A percentile compares a stretch with the other conserved stretches of the same genome.
Evolutionary conservation across 2,329 filamentous ascomycete species (phyloP).

Genomic region (Colletotrichum lentis): DNA sequence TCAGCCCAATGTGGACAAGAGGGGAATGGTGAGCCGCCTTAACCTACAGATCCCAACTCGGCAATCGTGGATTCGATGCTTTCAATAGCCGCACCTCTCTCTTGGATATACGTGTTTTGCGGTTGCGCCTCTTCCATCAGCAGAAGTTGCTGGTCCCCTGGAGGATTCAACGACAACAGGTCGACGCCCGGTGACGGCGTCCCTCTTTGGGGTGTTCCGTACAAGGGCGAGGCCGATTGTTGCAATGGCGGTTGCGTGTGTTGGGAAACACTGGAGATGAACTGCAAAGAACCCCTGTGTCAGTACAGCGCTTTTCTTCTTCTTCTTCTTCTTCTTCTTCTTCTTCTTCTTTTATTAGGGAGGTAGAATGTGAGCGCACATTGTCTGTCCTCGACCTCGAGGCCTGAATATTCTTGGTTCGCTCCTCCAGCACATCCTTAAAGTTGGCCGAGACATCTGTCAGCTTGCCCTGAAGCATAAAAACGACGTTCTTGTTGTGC

Average conservation of each 20-base stretch:
- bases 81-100: constrained; percentile 94
- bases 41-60: constrained; percentile 72
- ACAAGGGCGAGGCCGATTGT: constrained; percentile 84
- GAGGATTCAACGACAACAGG: constrained; percentile 83
- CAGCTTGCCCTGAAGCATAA: constrained; percentile 88
- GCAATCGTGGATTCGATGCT: constrained; percentile 95
- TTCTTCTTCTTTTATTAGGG: too few species aligned
- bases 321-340: too few species aligned
- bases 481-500: constrained; percentile 97
- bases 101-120: constrained; percentile 88
- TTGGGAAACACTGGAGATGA: constrained; percentile 87
- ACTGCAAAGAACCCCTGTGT: constrained; percentile 49
- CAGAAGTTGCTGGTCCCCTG: constrained; percentile 86
- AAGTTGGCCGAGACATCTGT: constrained; percentile 92
- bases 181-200: constrained; percentile 75
- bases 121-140: constrained; percentile 93
- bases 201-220: constrained; percentile 77
- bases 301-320: background rate
- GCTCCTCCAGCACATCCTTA: constrained; percentile 94
- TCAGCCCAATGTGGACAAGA: constrained; percentile 43
- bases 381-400: constrained; percentile 92
- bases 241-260: constrained; percentile 74
- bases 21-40: constrained; percentile 38
- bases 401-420: constrained; percentile 97
- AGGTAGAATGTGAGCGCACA: constrained; percentile 21